Base-by-base conservation (phyloP, 2,329 filamentous ascomycete species). In the Penicillium glabrum region DNA sequence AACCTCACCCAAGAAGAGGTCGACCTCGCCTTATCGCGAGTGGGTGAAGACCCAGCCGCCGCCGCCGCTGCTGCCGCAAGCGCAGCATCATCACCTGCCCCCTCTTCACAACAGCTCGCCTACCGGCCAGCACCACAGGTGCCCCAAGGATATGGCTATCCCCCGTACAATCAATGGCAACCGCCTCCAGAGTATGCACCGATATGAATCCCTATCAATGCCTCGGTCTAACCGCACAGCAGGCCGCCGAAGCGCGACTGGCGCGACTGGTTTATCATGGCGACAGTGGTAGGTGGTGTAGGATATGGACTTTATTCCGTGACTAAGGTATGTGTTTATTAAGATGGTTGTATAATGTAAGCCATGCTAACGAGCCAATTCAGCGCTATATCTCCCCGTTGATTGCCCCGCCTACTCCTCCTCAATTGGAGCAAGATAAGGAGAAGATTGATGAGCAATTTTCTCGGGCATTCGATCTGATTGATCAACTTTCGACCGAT, bases 191-290 rank as follows among this genome's bases (percentile, higher is more conserved):
- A 84, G 79, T 82, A 73, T 68, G 79, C 69, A 47, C 31, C 39
- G 19, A 11, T 14, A 23, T 41, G 9, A 41, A 41, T 23, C 3
- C 39, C 19, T 41, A 23, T 23, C 19, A 41, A 21, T 41, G 19
- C 19, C 39, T 41, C 10, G n/a, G 19, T 41, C 61, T 67, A 47
- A 67, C 54, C 35, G 44, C 27, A 53, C 53, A 39, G 41, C 45
- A 79, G 77, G 59, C 77, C 86, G 2, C 92, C 92, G 3, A 88
- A 86, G 71, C 83, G 95, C 69, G 95, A 99, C 77, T 99, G 95
- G 95, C 85, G 96, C 60, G 95, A 99, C 72, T 98, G 92, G 90
- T 99, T 99, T 77, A 98, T 99, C 75, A 96, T 98, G 91, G 95
- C 95, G 8, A 99, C 95, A 0, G 90, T 98, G 13, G 89, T 96